Evolutionary conservation across 257 asterid genomes (phyloP).

Genomic region (Rubia yunnanensis): DNA sequence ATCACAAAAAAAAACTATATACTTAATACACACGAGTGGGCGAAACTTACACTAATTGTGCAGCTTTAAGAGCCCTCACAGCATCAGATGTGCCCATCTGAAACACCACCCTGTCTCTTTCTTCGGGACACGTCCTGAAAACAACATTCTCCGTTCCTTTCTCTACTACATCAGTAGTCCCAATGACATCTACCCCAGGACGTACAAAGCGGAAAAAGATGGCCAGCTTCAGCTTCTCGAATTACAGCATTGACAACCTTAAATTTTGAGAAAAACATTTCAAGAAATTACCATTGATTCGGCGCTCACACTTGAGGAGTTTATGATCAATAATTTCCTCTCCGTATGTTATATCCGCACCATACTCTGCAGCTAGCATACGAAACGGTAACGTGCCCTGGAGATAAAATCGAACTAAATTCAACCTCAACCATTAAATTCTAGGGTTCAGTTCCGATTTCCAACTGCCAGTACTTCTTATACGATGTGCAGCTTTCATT

Average conservation of each 20-base stretch:
- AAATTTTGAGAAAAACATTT: background rate
- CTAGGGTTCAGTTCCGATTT: background rate
- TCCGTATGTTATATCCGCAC: slow-evolving; percentile 79
- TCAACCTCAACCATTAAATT: slow-evolving; percentile 9
- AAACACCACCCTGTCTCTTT: slow-evolving; percentile 61
- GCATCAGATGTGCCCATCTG: slow-evolving; percentile 98
- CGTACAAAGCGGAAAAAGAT: slow-evolving; percentile 1
- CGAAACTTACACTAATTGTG: slow-evolving; percentile 69
- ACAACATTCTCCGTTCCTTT: slow-evolving; percentile 63
- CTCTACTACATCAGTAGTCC: slow-evolving; percentile 77
- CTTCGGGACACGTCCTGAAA: slow-evolving; percentile 80
- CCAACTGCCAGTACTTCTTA: background rate
- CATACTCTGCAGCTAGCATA: slow-evolving; percentile 79
- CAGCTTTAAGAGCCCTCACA: slow-evolving; percentile 80
- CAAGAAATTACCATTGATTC: slow-evolving; percentile 46
- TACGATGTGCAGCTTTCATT: background rate
- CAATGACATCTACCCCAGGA: slow-evolving; percentile 48
- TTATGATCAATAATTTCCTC: slow-evolving; percentile 97
- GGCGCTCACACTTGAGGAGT: slow-evolving; percentile 74
- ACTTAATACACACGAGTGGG: no score
- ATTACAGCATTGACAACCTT: background rate
- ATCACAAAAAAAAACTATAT: background rate
- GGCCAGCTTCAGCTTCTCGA: background rate
- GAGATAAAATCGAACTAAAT: background rate
- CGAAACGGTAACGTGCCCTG: slow-evolving; percentile 89